Evolutionary conservation across 768 basidiomycete genomes (phyloP).

Genomic region (Boletus insuetus): DNA sequence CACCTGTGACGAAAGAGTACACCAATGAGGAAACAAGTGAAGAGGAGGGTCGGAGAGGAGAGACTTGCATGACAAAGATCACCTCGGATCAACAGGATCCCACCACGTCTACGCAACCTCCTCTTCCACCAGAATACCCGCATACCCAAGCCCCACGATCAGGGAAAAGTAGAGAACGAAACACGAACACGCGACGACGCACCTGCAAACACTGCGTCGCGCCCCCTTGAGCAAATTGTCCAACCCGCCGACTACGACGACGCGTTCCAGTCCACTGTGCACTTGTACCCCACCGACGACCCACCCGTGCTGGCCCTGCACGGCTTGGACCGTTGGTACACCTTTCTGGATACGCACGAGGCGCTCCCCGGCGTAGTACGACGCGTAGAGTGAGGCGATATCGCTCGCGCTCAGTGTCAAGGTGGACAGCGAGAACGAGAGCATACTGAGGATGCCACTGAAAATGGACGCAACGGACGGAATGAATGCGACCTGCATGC

Average conservation of each 20-base stretch:
- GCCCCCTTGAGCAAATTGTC: conserved; percentile 98
- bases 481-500: conserved; percentile 73
- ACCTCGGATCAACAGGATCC: not conserved
- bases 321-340: conserved; percentile 71
- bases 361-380: conserved; percentile 72
- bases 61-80: conserved; percentile 35
- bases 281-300: conserved; percentile 92
- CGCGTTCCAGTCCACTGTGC: conserved; percentile 82
- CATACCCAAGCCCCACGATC: conserved; percentile 54
- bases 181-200: conserved; percentile 22
- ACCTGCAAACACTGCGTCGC: conserved; percentile 99
- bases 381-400: conserved; percentile 68
- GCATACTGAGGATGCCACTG: conserved; percentile 88
- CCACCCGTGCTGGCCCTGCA: conserved; percentile 86
- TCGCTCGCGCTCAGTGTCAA: conserved; percentile 64
- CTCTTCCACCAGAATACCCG: conserved; percentile 58
- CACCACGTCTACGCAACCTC: conserved; percentile 4
- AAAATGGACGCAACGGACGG: conserved; percentile 93
- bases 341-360: conserved; percentile 66
- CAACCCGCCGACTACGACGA: conserved; percentile 92
- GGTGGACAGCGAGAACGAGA: conserved; percentile 74
- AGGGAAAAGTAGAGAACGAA: not conserved
- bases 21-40: conserved; percentile 34
- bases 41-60: not conserved
- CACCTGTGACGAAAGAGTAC: conserved; percentile 29